These are phyloP conservation scores for Apiospora phragmitis DNA, from an alignment of 2,329 filamentous ascomycete species.

Conservation along the genomic window DNA sequence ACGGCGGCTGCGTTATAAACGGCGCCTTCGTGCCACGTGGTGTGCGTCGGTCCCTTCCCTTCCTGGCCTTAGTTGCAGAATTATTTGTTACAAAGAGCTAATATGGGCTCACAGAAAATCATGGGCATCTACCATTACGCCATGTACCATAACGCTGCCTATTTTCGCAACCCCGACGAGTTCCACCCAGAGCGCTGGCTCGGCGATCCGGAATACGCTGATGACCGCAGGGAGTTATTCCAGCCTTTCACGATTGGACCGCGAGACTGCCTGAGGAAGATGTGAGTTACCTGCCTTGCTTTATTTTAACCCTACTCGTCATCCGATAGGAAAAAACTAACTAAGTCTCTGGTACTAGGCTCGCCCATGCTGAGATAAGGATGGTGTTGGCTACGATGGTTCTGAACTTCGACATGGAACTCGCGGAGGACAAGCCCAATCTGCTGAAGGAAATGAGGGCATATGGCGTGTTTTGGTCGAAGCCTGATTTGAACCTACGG, in stretches of 20 bases:
- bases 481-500: slow-evolving; percentile 33
- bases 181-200: slow-evolving; percentile 32
- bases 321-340: accelerated
- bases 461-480: slow-evolving; percentile 36
- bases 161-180: slow-evolving; percentile 45
- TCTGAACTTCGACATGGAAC: slow-evolving; percentile 16
- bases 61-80: neutral
- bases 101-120: slow-evolving; percentile 27
- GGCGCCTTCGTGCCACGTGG: slow-evolving; percentile 19
- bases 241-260: slow-evolving; percentile 15
- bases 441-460: slow-evolving; percentile 34
- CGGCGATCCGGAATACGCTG: slow-evolving; percentile 10
- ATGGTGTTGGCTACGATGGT: slow-evolving; percentile 15
- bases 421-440: slow-evolving; percentile 21
- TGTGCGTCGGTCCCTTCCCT: neutral
- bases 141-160: slow-evolving; percentile 37
- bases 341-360: neutral
- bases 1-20: slow-evolving; percentile 20
- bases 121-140: slow-evolving; percentile 46
- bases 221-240: slow-evolving; percentile 9
- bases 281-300: neutral
- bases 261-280: slow-evolving; percentile 13
- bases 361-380: slow-evolving; percentile 17
- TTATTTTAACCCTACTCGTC: neutral
- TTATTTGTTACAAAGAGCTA: neutral